phyloP scores from a whole-genome alignment of 768 basidiomycete species.

The Amanita inopinata region DNA sequence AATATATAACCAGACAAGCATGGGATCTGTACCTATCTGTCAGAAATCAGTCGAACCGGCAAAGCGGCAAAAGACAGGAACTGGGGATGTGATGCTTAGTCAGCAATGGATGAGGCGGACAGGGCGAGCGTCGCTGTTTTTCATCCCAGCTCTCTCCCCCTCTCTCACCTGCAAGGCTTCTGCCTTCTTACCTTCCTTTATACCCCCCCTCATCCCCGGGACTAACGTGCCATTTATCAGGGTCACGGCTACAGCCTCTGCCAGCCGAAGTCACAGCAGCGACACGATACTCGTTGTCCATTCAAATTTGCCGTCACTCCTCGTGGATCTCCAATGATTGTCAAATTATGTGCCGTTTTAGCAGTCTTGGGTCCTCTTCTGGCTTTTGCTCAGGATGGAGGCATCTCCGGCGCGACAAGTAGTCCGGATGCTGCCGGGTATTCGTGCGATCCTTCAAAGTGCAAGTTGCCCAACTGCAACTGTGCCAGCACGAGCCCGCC shows the following conservation, averaged over 20 bases:
- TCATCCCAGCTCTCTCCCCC: background rate
- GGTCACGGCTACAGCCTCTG: background rate
- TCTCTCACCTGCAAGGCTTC: conserved; percentile 1
- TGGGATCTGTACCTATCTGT: too few species aligned
- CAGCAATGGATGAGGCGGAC: background rate
- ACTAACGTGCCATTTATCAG: conserved; percentile 2
- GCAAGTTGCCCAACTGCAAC: conserved; percentile 60
- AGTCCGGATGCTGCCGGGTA: conserved; percentile 53
- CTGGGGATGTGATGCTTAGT: too few species aligned
- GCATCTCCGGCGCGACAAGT: conserved; percentile 41
- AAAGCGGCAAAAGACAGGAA: too few species aligned
- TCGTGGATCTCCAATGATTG: background rate
- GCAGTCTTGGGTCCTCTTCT: conserved; percentile 22
- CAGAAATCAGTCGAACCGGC: too few species aligned
- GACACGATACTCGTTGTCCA: background rate
- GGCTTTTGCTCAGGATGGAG: conserved; percentile 42
- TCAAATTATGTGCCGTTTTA: conserved; percentile 11
- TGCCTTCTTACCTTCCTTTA: conserved; percentile 1
- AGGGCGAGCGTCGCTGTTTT: background rate
- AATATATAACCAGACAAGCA: too few species aligned
- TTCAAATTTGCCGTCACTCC: background rate
- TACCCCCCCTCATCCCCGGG: background rate
- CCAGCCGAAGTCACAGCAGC: too few species aligned
- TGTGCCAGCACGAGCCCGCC: conserved; percentile 69
- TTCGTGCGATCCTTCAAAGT: conserved; percentile 54